These are phyloP conservation scores for Debaryomyces hansenii DNA, from an alignment of 805 yeast species.

Conservation along the genomic window DNA sequence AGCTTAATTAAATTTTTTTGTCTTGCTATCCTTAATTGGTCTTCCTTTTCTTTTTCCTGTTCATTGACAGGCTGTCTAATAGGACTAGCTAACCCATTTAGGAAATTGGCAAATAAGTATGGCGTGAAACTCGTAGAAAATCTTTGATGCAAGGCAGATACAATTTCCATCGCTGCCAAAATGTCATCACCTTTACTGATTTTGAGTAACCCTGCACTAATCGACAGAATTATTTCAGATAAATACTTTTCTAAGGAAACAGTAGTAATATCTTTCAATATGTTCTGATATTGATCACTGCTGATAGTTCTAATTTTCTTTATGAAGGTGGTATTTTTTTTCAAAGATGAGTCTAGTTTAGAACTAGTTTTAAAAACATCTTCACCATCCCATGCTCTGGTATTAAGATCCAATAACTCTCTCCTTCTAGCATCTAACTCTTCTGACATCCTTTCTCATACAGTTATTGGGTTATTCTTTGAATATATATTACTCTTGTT, in stretches of 20 bases:
- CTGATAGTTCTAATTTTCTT: slow-evolving; percentile 62
- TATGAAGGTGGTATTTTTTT: slow-evolving; percentile 79
- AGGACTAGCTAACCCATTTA: slow-evolving; percentile 38
- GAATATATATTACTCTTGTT: not conserved
- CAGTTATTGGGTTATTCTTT: not conserved
- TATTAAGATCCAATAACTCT: slow-evolving; percentile 37
- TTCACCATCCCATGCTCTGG: slow-evolving; percentile 55
- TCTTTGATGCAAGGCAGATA: slow-evolving; percentile 76
- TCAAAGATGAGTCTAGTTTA: slow-evolving; percentile 71
- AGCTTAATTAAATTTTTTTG: slow-evolving; percentile 51
- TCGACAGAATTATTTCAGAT: slow-evolving; percentile 63
- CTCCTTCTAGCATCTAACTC: slow-evolving; percentile 17
- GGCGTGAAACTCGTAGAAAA: slow-evolving; percentile 58
- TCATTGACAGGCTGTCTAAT: slow-evolving; percentile 13
- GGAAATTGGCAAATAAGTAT: slow-evolving; percentile 40
- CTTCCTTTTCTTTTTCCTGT: slow-evolving; percentile 39
- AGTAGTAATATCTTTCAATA: slow-evolving; percentile 61
- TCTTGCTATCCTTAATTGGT: slow-evolving; percentile 39
- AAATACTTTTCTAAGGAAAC: slow-evolving; percentile 73
- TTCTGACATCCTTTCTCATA: slow-evolving; percentile 10
- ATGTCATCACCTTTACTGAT: slow-evolving; percentile 58
- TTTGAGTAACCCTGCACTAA: slow-evolving; percentile 60
- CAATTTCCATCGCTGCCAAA: slow-evolving; percentile 61
- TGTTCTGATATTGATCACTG: slow-evolving; percentile 45
- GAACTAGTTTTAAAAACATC: slow-evolving; percentile 10